Percentiles rank a stretch among this genome's conserved stretches.
phyloP scores from a whole-genome alignment of 1,284 basidiomycete species.

The Melampsora abietis-canadensis region DNA sequence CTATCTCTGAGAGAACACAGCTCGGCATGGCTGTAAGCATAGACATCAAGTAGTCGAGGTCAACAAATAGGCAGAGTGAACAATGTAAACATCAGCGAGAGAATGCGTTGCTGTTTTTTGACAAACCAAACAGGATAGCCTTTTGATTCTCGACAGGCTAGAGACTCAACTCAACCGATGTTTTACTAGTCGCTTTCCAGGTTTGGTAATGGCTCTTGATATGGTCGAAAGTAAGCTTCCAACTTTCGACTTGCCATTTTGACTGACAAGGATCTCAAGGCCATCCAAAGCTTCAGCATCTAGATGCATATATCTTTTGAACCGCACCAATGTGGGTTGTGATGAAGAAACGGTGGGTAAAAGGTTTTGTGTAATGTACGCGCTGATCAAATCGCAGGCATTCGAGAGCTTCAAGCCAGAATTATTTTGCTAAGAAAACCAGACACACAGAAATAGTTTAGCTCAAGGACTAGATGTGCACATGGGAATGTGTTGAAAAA shows the following conservation, averaged over 20 bases:
- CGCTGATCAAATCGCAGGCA: constrained; percentile 23
- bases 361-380: constrained; percentile 30
- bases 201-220: constrained; percentile 22
- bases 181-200: constrained; percentile 22
- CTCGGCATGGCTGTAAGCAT: constrained; percentile 70
- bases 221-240: constrained; percentile 32
- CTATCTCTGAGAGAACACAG: constrained; percentile 69
- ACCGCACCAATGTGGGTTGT: constrained; percentile 10
- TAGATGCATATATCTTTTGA: constrained; percentile 5
- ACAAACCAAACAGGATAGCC: constrained; percentile 69
- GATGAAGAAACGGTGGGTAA: not conserved
- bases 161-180: constrained; percentile 36
- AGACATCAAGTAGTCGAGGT: constrained; percentile 4
- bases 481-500: not conserved
- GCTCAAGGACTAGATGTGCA: not conserved
- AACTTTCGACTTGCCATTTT: constrained; percentile 12
- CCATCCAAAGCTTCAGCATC: constrained; percentile 32
- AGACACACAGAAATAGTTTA: not conserved
- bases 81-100: constrained; percentile 48
- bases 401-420: constrained; percentile 4
- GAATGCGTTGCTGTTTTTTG: constrained; percentile 59
- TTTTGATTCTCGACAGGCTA: not conserved
- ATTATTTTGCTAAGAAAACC: constrained; percentile 9
- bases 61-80: not conserved
- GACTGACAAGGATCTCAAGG: constrained; percentile 22